Evolutionary conservation across 2,329 filamentous ascomycete genomes (phyloP).

Genomic region (Rhinocladiella similis): DNA sequence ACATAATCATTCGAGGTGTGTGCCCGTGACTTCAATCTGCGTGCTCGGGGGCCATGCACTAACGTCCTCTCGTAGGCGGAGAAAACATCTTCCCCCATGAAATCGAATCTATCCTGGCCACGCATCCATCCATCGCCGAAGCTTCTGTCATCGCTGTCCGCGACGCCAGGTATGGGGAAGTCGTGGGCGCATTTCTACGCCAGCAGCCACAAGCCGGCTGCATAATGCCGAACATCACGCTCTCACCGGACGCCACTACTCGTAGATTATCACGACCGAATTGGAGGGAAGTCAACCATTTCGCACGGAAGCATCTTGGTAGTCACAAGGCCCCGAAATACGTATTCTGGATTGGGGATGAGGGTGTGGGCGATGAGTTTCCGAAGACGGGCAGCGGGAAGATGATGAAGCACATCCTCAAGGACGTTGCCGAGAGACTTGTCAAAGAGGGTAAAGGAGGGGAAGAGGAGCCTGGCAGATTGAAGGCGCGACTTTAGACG

Average conservation of each 20-base stretch:
- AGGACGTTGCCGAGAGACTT: conserved; percentile 3
- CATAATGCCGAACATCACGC: too few species aligned
- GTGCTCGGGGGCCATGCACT: background rate
- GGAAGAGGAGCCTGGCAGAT: background rate
- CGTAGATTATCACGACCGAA: background rate
- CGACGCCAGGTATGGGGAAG: conserved; percentile 70
- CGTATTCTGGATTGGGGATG: conserved; percentile 70
- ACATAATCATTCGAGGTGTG: conserved; percentile 74
- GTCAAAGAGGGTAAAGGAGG: conserved; percentile 3
- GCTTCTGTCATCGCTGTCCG: conserved; percentile 70
- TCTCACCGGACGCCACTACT: background rate
- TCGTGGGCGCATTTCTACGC: conserved; percentile 63
- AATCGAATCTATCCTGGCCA: conserved; percentile 81
- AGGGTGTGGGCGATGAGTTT: conserved; percentile 55
- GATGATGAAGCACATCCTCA: conserved; percentile 25
- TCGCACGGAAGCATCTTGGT: background rate
- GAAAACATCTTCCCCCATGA: conserved; percentile 95
- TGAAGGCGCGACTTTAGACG: conserved; percentile 11
- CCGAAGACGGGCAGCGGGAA: conserved; percentile 72
- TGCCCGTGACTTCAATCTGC: background rate
- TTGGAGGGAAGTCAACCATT: background rate
- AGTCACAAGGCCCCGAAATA: conserved; percentile 68
- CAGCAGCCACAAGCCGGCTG: too few species aligned
- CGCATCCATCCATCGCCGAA: conserved; percentile 60
- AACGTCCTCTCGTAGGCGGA: conserved; percentile 57